Percentiles rank a stretch among this genome's conserved stretches.
These are phyloP conservation scores for Daldinia grandis DNA, from an alignment of 495 filamentous ascomycete species.

Conservation along the genomic window DNA sequence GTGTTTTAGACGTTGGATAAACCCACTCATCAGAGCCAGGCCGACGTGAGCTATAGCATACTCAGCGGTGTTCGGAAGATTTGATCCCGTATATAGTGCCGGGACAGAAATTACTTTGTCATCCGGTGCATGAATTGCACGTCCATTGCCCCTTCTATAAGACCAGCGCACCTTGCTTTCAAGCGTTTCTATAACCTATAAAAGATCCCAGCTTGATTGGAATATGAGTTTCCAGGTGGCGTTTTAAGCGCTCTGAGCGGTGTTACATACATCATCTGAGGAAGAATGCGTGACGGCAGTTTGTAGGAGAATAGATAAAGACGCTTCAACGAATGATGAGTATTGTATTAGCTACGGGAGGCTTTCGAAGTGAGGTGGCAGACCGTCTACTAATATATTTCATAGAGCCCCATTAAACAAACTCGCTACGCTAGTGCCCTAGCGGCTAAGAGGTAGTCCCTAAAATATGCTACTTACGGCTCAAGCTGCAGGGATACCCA, in stretches of 20 bases:
- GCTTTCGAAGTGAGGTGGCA: too few species aligned
- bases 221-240: too few species aligned
- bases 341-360: background rate
- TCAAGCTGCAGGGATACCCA: background rate
- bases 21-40: background rate
- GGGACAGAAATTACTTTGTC: background rate
- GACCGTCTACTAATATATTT: too few species aligned
- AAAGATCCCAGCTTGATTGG: too few species aligned
- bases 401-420: constrained; percentile 17
- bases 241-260: too few species aligned
- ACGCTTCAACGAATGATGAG: too few species aligned
- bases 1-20: background rate
- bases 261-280: too few species aligned
- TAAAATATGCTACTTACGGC: background rate
- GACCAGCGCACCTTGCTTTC: background rate
- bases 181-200: background rate
- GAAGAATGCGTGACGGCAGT: too few species aligned
- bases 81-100: background rate
- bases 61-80: background rate
- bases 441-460: constrained; percentile 2
- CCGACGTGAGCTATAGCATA: background rate
- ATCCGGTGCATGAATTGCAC: background rate
- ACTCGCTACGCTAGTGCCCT: background rate
- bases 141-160: background rate
- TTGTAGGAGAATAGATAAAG: too few species aligned